Evolutionary conservation across 805 yeast genomes (phyloP).

Genomic region (Cyberlindnera mrakii): DNA sequence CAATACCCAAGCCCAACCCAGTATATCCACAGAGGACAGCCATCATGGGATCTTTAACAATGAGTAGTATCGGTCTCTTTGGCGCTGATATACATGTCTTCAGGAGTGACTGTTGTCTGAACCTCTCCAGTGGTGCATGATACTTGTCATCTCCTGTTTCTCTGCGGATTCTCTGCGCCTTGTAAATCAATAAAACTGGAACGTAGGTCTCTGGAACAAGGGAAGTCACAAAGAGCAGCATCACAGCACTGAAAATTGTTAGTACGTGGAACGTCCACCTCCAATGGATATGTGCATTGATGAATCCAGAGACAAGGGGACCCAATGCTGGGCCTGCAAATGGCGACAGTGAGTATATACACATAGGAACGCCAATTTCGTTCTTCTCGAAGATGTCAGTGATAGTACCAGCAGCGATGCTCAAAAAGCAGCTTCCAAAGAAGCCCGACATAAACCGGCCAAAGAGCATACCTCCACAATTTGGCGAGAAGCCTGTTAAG

Average conservation of each 20-base stretch:
- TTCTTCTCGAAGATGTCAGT: constrained; percentile 62
- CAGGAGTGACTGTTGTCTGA: constrained; percentile 35
- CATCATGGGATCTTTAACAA: constrained; percentile 51
- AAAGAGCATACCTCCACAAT: constrained; percentile 57
- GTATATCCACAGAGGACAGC: constrained; percentile 47
- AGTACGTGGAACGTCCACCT: constrained; percentile 68
- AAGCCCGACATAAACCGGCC: constrained; percentile 66
- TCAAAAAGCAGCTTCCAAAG: constrained; percentile 68
- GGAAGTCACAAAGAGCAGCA: constrained; percentile 37
- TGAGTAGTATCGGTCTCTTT: constrained; percentile 44
- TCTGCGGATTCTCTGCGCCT: constrained; percentile 45
- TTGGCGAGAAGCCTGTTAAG: constrained; percentile 50
- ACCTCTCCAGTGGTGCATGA: constrained; percentile 31
- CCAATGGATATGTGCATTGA: constrained; percentile 46
- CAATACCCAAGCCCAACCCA: constrained; percentile 51
- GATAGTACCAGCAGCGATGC: constrained; percentile 72
- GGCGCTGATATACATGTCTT: constrained; percentile 39
- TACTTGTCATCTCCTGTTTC: constrained; percentile 49
- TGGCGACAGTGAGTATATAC: constrained; percentile 58
- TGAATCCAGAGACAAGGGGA: constrained; percentile 55
- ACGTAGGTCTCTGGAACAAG: constrained; percentile 63
- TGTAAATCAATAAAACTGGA: constrained; percentile 41
- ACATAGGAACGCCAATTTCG: constrained; percentile 64
- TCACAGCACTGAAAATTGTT: constrained; percentile 55
- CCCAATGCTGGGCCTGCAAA: constrained; percentile 68